A percentile compares a stretch with the other conserved stretches of the same genome.
phyloP scores from a whole-genome alignment of 225 moss, liverwort and hornwort genomes.

The Pseudoscleropodium purum region DNA sequence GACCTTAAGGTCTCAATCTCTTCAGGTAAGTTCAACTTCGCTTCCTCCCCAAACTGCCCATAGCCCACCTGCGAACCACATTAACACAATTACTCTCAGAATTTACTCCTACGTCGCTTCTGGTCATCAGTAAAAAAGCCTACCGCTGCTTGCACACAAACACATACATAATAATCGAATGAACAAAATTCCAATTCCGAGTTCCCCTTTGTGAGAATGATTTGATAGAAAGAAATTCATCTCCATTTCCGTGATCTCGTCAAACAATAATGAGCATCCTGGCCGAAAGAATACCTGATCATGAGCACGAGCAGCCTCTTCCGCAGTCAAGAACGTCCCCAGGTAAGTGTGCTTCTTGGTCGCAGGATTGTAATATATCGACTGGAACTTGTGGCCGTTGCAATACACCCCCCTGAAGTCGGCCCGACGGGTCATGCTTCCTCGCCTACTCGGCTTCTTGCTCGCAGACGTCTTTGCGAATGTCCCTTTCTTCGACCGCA shows the following conservation, averaged over 20 bases:
- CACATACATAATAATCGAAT: neutral
- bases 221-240: neutral
- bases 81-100: neutral
- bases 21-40: slow-evolving; percentile 53
- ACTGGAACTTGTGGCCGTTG: slow-evolving; percentile 79
- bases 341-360: slow-evolving; percentile 75
- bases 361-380: slow-evolving; percentile 73
- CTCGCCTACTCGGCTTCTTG: slow-evolving; percentile 32
- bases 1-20: slow-evolving; percentile 25
- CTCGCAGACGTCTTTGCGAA: neutral
- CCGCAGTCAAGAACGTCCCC: slow-evolving; percentile 71
- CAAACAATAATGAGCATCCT: neutral
- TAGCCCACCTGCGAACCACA: slow-evolving; percentile 41
- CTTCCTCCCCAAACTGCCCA: slow-evolving; percentile 62
- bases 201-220: neutral
- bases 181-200: neutral
- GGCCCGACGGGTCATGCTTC: slow-evolving; percentile 48
- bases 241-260: neutral
- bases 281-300: slow-evolving; percentile 6
- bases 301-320: slow-evolving; percentile 77
- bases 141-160: neutral
- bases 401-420: slow-evolving; percentile 79
- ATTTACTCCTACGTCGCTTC: neutral
- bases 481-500: slow-evolving; percentile 34
- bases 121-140: neutral